These are phyloP conservation scores for Reutealis trisperma DNA, from an alignment of 345 rosid species.

Conservation along the genomic window DNA sequence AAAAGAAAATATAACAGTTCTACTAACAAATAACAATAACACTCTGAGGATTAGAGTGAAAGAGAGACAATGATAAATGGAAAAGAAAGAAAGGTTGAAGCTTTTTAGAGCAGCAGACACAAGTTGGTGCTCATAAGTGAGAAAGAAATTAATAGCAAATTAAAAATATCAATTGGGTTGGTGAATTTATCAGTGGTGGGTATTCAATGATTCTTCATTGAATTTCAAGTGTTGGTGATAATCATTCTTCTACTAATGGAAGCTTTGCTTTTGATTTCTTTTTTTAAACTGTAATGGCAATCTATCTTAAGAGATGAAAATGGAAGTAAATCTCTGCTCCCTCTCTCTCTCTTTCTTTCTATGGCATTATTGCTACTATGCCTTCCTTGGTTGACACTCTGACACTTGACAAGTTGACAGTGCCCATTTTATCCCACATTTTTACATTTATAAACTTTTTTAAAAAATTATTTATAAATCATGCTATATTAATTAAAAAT, in stretches of 20 bases:
- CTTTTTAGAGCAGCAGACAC: neutral
- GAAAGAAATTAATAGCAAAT: slow-evolving; percentile 8
- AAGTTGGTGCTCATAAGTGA: slow-evolving; percentile 49
- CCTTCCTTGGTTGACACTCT: too few species aligned
- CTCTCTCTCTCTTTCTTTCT: too few species aligned
- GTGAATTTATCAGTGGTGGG: slow-evolving; percentile 38
- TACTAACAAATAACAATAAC: neutral
- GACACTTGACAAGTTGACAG: too few species aligned
- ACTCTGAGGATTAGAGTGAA: neutral
- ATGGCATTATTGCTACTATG: too few species aligned
- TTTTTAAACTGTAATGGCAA: too few species aligned
- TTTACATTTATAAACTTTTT: too few species aligned
- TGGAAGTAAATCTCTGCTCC: too few species aligned
- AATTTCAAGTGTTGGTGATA: slow-evolving; percentile 9
- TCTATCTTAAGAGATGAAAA: too few species aligned
- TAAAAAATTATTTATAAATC: too few species aligned
- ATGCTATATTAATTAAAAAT: too few species aligned
- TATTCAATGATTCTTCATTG: slow-evolving; percentile 47
- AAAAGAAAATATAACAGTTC: neutral
- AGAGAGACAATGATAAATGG: neutral
- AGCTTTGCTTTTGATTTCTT: neutral
- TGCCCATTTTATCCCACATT: too few species aligned
- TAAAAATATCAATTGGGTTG: slow-evolving; percentile 21
- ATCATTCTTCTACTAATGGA: neutral
- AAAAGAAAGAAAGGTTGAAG: slow-evolving; percentile 28